Evolutionary conservation across 2,329 filamentous ascomycete genomes (phyloP).

Genomic region (Tolypocladium sp.): DNA sequence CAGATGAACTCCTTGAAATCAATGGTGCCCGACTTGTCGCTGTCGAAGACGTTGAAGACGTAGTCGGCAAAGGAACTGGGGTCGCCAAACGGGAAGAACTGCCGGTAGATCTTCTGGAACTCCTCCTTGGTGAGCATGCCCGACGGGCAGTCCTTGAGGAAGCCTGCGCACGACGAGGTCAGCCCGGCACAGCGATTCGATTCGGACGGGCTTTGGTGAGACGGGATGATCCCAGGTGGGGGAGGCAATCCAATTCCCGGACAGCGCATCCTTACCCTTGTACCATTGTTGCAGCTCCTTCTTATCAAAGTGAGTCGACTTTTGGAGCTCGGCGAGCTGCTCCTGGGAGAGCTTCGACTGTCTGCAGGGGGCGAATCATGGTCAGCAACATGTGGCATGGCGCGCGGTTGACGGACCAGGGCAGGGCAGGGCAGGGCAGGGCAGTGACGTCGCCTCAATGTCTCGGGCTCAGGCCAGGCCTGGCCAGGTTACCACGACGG

Average conservation of each 20-base stretch:
- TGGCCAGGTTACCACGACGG: not conserved
- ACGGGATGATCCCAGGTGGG: not conserved
- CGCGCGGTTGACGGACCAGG: not conserved
- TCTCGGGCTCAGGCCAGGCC: not conserved
- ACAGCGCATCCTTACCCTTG: slow-evolving; percentile 59
- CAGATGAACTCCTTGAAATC: slow-evolving; percentile 99
- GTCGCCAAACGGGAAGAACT: slow-evolving; percentile 98
- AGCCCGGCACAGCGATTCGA: not conserved
- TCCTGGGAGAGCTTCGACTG: slow-evolving; percentile 97
- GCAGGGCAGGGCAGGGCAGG: not conserved
- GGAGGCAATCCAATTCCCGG: not conserved
- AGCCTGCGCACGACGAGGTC: slow-evolving; percentile 47
- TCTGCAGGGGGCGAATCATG: slow-evolving; percentile 36
- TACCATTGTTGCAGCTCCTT: slow-evolving; percentile 99
- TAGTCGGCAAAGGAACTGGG: slow-evolving; percentile 97
- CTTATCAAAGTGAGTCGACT: slow-evolving; percentile 98
- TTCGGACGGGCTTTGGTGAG: not conserved
- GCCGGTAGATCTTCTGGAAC: slow-evolving; percentile 99
- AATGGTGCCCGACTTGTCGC: slow-evolving; percentile 93
- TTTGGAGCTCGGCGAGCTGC: slow-evolving; percentile 90
- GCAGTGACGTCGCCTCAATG: not conserved
- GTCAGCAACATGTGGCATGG: slow-evolving; percentile 10
- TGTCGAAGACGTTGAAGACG: slow-evolving; percentile 98
- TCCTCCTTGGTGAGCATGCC: slow-evolving; percentile 97
- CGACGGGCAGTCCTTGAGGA: slow-evolving; percentile 95